Evolutionary conservation across 1,284 basidiomycete species (phyloP), one percentile per base, ranked within the genome.

Genomic region (Fistulina hepatica): DNA sequence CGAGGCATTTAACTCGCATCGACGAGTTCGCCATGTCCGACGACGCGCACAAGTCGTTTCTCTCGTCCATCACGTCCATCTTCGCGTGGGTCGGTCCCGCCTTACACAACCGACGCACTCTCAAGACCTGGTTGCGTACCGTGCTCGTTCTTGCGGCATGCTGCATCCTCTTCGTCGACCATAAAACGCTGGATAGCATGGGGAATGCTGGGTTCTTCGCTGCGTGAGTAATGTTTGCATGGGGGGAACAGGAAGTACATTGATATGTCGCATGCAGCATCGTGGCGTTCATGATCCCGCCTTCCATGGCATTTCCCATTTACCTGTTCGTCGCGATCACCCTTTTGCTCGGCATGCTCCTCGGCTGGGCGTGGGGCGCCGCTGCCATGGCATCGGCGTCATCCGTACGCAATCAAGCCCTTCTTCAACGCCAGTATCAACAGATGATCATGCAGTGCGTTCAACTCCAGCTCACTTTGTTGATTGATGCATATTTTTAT

Each of bases 331-430:
- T 55, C 3, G 41, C 45, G 5, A 33, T 51, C 13, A 61, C 56
- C 5, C 36, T 64, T 8, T 36, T 63, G 3, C 15, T 61, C 6
- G 61, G 84, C 0, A 64, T 81, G 56, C 57, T 70, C 2, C 35
- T 82, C 4, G 84, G 84, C 6, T 89, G 85, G 84, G 84, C 74
- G 0, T 72, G 81, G 63, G 78, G 78, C 4, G 66, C 62, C 24
- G 81, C 80, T 2, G 76, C 71, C 0, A 85, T 84, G 79, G 76
- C 72, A 3, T 70, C 79, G 2, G 74, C 70, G 0, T 51, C 75
- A 2, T 57, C 65, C n/a, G 76, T 70, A 0, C 63, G 83, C 24
- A 64, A 65, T 48, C 61, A 71, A 37, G 54, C 64, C 1, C 52
- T 81, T 6, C 57, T 81, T 3, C 61, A 61, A 9, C 50, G 56